A percentile compares a stretch with the other conserved stretches of the same genome.
Conservation (phyloP, 768 basidiomycete genomes). For the Gloeostereum incarnatum region DNA sequence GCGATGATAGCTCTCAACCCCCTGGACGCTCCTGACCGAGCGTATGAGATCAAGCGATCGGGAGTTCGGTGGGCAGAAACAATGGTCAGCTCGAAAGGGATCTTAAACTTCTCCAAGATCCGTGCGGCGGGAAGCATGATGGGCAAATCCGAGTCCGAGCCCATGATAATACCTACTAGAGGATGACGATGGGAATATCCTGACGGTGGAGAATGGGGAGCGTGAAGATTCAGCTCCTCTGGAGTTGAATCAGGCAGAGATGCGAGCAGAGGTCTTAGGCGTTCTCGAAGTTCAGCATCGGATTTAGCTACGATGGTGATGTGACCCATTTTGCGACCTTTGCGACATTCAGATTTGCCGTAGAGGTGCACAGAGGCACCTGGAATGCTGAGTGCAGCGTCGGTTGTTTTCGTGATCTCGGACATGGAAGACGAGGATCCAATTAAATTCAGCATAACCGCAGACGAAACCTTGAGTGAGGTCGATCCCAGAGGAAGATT, state of each 20-base stretch:
- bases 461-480: slow-evolving; percentile 73
- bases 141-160: slow-evolving; percentile 95
- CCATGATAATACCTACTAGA: slow-evolving; percentile 94
- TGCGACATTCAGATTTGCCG: slow-evolving; percentile 85
- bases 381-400: slow-evolving; percentile 55
- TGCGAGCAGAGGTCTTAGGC: slow-evolving; percentile 67
- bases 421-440: slow-evolving; percentile 64
- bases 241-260: slow-evolving; percentile 43
- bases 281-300: slow-evolving; percentile 61
- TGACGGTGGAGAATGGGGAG: slow-evolving; percentile 28
- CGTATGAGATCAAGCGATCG: slow-evolving; percentile 74
- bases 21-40: slow-evolving; percentile 58
- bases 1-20: slow-evolving; percentile 78
- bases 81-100: slow-evolving; percentile 92
- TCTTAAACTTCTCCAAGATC: slow-evolving; percentile 69
- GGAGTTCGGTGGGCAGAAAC: slow-evolving; percentile 97
- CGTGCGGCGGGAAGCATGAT: slow-evolving; percentile 84
- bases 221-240: slow-evolving; percentile 46
- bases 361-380: slow-evolving; percentile 87
- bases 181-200: slow-evolving; percentile 60
- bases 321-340: slow-evolving; percentile 97
- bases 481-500: slow-evolving; percentile 86
- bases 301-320: slow-evolving; percentile 81
- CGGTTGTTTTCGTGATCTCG: slow-evolving; percentile 44
- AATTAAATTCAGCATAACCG: slow-evolving; percentile 92